These are phyloP conservation scores for Megacollybia marginata DNA, from an alignment of 768 basidiomycete species.

Conservation along the genomic window DNA sequence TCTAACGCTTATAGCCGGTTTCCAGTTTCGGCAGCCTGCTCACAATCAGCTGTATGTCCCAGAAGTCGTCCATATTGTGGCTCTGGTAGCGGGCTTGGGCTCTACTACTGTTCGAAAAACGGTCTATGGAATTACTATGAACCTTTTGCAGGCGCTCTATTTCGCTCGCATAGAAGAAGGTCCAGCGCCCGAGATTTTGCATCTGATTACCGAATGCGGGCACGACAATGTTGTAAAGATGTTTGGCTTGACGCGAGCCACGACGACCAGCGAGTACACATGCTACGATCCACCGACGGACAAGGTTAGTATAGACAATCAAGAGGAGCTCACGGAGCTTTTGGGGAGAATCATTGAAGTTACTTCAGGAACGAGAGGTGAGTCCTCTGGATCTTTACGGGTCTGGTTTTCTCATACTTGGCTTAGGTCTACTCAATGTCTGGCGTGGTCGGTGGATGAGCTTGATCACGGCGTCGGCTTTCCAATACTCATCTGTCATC, in stretches of 20 bases:
- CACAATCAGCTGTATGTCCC: slow-evolving; percentile 77
- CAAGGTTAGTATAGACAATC: slow-evolving; percentile 44
- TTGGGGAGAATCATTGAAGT: slow-evolving; percentile 58
- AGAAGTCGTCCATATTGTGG: slow-evolving; percentile 74
- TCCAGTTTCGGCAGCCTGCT: slow-evolving; percentile 43
- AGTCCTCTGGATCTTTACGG: slow-evolving; percentile 10
- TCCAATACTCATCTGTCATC: slow-evolving; percentile 83
- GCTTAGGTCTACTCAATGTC: slow-evolving; percentile 68
- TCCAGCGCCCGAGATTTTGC: slow-evolving; percentile 51
- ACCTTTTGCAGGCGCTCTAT: slow-evolving; percentile 74
- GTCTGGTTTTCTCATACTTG: background rate
- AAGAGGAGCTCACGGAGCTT: slow-evolving; percentile 60
- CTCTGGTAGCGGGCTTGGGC: slow-evolving; percentile 71
- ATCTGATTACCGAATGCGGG: slow-evolving; percentile 55
- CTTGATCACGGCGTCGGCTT: slow-evolving; percentile 78
- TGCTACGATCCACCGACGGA: slow-evolving; percentile 48
- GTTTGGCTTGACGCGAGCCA: slow-evolving; percentile 66
- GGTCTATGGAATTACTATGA: slow-evolving; percentile 75
- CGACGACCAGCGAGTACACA: slow-evolving; percentile 62
- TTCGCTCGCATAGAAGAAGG: slow-evolving; percentile 52
- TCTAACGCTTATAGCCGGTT: slow-evolving; percentile 64
- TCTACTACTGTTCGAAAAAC: slow-evolving; percentile 69
- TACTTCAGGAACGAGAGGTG: slow-evolving; percentile 65
- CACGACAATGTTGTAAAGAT: slow-evolving; percentile 49
- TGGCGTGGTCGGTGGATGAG: slow-evolving; percentile 96